Evolutionary conservation across 371 early-diverging fungal genomes (phyloP), one percentile per base, ranked within the genome.

Genomic region (Amoeboradix gromovi): DNA sequence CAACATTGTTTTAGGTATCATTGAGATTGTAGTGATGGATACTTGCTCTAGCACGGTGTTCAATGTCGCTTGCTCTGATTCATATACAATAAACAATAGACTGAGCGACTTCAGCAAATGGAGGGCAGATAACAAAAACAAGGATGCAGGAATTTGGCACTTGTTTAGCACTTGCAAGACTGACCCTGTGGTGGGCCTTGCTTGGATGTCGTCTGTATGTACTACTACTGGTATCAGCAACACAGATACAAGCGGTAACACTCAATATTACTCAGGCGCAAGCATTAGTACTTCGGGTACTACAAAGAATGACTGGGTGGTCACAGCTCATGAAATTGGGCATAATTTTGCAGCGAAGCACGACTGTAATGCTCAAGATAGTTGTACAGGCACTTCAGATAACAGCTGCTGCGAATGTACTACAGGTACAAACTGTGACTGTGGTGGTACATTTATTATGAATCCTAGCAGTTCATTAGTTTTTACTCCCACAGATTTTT

Each of bases 321-420:
- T 94, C 0, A 86, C 94, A 1, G 95, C 93, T 16, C 95, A 95
- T 73, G 90, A 89, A 68, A 71, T 71, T n/a, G 94, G 92, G 1
- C 94, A 94, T 75, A 88, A 85, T 67, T 87, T 90, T 79, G 89
- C 87, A 72, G 84, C 81, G 0, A 70, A 68, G 65, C 78, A 81
- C 22, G 71, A 71, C 71, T 71, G 71, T 31, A 65, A 1, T 1
- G 5, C 17, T 16, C n/a, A 5, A 1, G 22, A 29, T 0, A 48
- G 12, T 12, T 48, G 48, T 48, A 48, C 48, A 12, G 48, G 48
- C 5, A 12, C 48, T 22, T 12, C 48, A 48, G 48, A 48, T 48
- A 48, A 48, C 48, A 48, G 48, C 22, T 48, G 48, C 22, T 48
- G 48, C 22, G 48, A 48, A 48, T 48, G 48, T 48, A 48, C 12